Base-by-base conservation (phyloP, 2,329 filamentous ascomycete genomes). In the Lecanicillium sp. region DNA sequence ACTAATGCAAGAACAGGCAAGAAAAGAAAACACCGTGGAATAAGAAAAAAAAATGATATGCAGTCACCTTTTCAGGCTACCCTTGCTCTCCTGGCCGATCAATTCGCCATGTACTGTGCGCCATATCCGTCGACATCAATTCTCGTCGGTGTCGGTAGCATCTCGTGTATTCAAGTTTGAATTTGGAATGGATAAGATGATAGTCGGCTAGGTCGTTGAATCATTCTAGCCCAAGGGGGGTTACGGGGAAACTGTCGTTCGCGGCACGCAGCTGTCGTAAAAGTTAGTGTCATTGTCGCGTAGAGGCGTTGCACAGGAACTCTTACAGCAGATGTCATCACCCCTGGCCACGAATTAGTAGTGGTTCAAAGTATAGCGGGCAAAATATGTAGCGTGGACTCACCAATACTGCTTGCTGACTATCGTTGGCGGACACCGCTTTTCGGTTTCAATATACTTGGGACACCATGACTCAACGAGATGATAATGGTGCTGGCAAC, bases 401-500 rank as follows among this genome's bases (percentile, higher is more conserved):
- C 43, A 66, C 63, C 64, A 64, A 50, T 65, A 67, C 46, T 67
- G 62, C 42, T 64, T 66, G 55, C 64, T 65, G 29, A 65, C 63
- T 29, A 67, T 60, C 5, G 52, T 63, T 7, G 63, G 63, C 25
- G 60, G 58, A 43, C 64, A 67, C 45, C 64, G 56, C 43, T 59
- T 58, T 44, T 63, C 61, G 9, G 63, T 67, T 48, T 61, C 60
- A 40, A 65, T 66, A 39, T 67, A 67, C 45, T 64, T 64, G 41
- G 59, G 55, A 37, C 64, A 67, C 64, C 64, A 67, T 18, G 63
- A 65, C 43, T 65, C 63, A 40, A 67, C 64, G 44, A 65, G 52
- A 46, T 72, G 70, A 57, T 68, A 70, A 52, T 72, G 67, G 38
- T 63, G 60, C 45, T 68, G 62, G 45, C 70, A 72, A 54, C 69